Evolutionary conservation across 2,329 filamentous ascomycete genomes (phyloP).

Genomic region (Sphaerostilbella broomeana): DNA sequence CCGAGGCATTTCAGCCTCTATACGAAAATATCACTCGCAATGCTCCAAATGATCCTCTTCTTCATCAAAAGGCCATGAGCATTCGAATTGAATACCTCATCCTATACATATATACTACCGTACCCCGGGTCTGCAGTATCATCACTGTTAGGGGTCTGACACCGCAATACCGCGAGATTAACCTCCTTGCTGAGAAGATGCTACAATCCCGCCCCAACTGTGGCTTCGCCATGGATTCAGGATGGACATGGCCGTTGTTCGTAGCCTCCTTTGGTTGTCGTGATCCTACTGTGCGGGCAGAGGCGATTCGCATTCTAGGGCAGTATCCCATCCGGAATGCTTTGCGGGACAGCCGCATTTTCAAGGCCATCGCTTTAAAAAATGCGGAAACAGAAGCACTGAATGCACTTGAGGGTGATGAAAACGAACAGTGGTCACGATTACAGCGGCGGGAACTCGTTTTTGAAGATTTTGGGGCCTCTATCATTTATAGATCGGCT

Average conservation of each 20-base stretch:
- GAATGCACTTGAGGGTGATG: slow-evolving; percentile 26
- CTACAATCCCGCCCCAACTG: slow-evolving; percentile 30
- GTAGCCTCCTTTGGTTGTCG: slow-evolving; percentile 36
- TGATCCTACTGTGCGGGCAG: slow-evolving; percentile 31
- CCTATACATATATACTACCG: slow-evolving; percentile 32
- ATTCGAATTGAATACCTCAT: slow-evolving; percentile 39
- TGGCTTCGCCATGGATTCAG: slow-evolving; percentile 40
- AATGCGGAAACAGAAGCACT: slow-evolving; percentile 31
- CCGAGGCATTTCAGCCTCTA: slow-evolving; percentile 31
- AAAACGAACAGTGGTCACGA: slow-evolving; percentile 33
- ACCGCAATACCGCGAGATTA: slow-evolving; percentile 37
- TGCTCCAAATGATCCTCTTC: slow-evolving; percentile 16
- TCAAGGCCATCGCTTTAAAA: slow-evolving; percentile 32
- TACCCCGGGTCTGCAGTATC: slow-evolving; percentile 33
- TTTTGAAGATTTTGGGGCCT: slow-evolving; percentile 32
- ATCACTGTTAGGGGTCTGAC: slow-evolving; percentile 32
- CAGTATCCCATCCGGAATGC: slow-evolving; percentile 38
- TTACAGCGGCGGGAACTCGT: slow-evolving; percentile 32
- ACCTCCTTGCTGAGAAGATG: slow-evolving; percentile 30
- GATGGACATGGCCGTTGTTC: slow-evolving; percentile 40
- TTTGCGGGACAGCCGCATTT: slow-evolving; percentile 36
- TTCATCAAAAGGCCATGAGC: slow-evolving; percentile 33
- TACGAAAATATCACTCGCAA: slow-evolving; percentile 23
- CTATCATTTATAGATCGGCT: slow-evolving; percentile 32
- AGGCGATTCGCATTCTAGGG: slow-evolving; percentile 35